Evolutionary conservation across 768 basidiomycete species (phyloP), one percentile per base, ranked within the genome.

Genomic region (Daedaleopsis sinensis): DNA sequence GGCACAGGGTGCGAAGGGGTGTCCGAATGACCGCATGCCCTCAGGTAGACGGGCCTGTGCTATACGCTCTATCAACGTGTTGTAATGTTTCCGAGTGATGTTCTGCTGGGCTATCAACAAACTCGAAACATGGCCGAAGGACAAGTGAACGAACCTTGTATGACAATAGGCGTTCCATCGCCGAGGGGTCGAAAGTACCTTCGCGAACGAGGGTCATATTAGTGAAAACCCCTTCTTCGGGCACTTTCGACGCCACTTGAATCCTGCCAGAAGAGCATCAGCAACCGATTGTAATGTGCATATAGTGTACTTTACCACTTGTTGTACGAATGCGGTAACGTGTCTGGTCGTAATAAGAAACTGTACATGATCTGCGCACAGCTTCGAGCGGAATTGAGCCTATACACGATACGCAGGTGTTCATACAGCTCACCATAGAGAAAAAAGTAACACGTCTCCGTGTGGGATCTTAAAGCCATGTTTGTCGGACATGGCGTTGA

Each of bases 281-380:
- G 19, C 16, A 11, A 7, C 8, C 37, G 55, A 35, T 19, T n/a
- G n/a, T 21, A 38, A 37, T n/a, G 32, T 23, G 32, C 13, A 13
- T 10, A 36, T 27, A 63, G 18, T 21, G 21, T 39, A 64, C 81
- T 48, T 48, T 62, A 93, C 94, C 94, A 96, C 43, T 72, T 73
- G 23, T 78, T 80, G 67, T 96, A 96, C 15, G 89, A 89, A 51
- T 76, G 77, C n/a, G 92, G 87, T 23, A 96, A 83, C 4, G 93
- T 94, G 60, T 95, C 93, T 18, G 92, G 94, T 43, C 90, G 81
- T 39, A 92, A 71, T 32, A 94, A 76, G 68, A 86, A 90, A 3
- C 80, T 87, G 69, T 93, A 95, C 71, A 94, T 75, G 71, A 98
- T 96, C 73, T 96, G 94, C 3, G 87, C 88, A 66, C 87, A 95